Percentiles rank a stretch among this genome's conserved stretches.
Conservation (phyloP, 148 eudicot species). For the Limonium bicolor region DNA sequence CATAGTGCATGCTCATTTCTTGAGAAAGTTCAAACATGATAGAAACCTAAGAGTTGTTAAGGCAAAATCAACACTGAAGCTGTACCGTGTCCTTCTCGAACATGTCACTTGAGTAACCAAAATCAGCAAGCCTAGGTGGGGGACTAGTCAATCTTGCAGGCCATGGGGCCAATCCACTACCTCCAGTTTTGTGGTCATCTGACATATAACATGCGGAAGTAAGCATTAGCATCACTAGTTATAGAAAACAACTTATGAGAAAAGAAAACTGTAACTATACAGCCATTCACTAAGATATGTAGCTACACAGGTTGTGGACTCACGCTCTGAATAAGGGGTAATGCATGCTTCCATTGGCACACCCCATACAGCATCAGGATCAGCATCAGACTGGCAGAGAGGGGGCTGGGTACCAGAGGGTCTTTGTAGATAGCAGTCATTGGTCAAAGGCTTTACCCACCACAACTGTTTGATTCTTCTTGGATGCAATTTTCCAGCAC, state of each 20-base stretch:
- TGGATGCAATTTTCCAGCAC: constrained; percentile 96
- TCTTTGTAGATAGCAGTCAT: constrained; percentile 87
- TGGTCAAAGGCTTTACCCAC: constrained; percentile 86
- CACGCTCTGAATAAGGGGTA: constrained; percentile 88
- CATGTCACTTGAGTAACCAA: constrained; percentile 65
- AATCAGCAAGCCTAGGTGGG: constrained; percentile 97
- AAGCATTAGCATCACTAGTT: no score
- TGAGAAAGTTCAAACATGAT: not conserved
- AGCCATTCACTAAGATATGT: not conserved
- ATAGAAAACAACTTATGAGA: not conserved
- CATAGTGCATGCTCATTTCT: not conserved
- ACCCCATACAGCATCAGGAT: constrained; percentile 83
- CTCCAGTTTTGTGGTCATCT: constrained; percentile 83
- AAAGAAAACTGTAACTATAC: not conserved
- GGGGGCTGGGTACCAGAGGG: constrained; percentile 83
- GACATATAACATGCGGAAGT: no score
- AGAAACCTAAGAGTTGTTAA: not conserved
- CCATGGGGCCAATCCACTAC: constrained; percentile 94
- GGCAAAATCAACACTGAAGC: not conserved
- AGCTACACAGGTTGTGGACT: constrained; percentile 17
- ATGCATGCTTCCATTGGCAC: constrained; percentile 95
- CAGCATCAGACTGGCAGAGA: constrained; percentile 68
- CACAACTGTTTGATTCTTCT: constrained; percentile 91
- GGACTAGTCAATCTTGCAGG: constrained; percentile 86
- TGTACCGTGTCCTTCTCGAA: constrained; percentile 87